Percentiles rank a stretch among this genome's conserved stretches.
Conservation (phyloP, 148 eudicot species). For the Bassia scoparia region DNA sequence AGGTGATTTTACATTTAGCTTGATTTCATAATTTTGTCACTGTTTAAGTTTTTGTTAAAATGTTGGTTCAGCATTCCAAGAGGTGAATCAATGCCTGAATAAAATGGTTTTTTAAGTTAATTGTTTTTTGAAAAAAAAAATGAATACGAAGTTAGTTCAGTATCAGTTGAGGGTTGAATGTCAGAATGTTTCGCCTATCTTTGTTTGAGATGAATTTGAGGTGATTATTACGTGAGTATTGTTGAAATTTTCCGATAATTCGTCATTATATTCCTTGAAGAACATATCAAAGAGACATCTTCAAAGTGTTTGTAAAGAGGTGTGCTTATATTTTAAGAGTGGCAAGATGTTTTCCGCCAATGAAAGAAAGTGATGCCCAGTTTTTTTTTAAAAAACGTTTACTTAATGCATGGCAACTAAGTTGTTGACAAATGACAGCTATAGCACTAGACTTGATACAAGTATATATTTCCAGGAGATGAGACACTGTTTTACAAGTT, state of each 20-base stretch:
- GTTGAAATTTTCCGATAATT: neutral
- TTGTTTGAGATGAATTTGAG: neutral
- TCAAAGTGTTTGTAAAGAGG: neutral
- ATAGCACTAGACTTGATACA: conserved; percentile 9
- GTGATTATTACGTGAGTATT: neutral
- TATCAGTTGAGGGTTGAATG: neutral
- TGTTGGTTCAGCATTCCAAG: too few relatives aligned
- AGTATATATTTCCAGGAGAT: conserved; percentile 9
- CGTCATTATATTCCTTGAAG: conserved; percentile 12
- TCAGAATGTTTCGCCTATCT: neutral
- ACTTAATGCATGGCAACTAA: conserved; percentile 17
- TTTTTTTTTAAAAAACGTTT: conserved; percentile 4
- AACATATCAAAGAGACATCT: conserved; percentile 6
- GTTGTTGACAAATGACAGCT: conserved; percentile 18
- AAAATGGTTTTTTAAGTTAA: too few relatives aligned
- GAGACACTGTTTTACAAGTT: conserved; percentile 9
- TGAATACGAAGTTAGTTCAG: too few relatives aligned
- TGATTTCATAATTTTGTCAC: too few relatives aligned
- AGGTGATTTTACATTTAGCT: too few relatives aligned
- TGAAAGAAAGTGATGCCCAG: conserved; percentile 15
- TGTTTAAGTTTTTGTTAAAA: too few relatives aligned
- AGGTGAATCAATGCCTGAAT: too few relatives aligned
- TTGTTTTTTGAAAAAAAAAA: too few relatives aligned
- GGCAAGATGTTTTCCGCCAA: conserved; percentile 8
- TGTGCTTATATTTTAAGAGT: neutral